phyloP scores from a whole-genome alignment of 257 asterid genomes.

The Solanum clarkiae region DNA sequence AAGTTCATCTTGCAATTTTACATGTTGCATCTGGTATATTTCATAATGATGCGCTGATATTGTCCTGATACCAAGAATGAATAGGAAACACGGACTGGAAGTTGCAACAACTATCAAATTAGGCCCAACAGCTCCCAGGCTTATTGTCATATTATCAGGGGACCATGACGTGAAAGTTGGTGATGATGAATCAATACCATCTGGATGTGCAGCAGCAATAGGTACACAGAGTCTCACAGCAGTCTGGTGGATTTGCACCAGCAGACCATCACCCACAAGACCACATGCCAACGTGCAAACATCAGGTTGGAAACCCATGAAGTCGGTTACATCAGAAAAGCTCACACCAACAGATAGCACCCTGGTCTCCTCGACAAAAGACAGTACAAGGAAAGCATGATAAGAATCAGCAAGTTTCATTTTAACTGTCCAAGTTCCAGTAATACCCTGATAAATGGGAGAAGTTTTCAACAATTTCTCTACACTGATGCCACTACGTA shows the following conservation, averaged over 20 bases:
- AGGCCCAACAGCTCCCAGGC: slow-evolving; percentile 90
- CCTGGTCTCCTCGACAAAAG: slow-evolving; percentile 95
- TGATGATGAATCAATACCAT: slow-evolving; percentile 40
- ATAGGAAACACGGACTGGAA: slow-evolving; percentile 67
- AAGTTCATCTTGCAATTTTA: slow-evolving; percentile 73
- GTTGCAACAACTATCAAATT: slow-evolving; percentile 73
- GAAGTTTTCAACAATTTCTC: slow-evolving; percentile 85
- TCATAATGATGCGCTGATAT: slow-evolving; percentile 31
- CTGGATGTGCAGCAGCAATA: slow-evolving; percentile 31
- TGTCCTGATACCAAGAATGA: slow-evolving; percentile 63
- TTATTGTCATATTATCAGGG: slow-evolving; percentile 59
- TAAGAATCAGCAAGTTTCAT: slow-evolving; percentile 53
- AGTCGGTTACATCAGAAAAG: slow-evolving; percentile 89
- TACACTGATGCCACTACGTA: slow-evolving; percentile 89
- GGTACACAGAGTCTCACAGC: slow-evolving; percentile 86
- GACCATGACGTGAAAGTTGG: slow-evolving; percentile 63
- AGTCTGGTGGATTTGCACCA: slow-evolving; percentile 69
- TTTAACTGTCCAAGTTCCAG: slow-evolving; percentile 88
- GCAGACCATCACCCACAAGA: slow-evolving; percentile 59
- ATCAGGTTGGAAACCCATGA: slow-evolving; percentile 72
- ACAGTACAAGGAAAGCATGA: slow-evolving; percentile 84
- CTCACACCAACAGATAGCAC: slow-evolving; percentile 94
- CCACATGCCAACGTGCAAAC: slow-evolving; percentile 98
- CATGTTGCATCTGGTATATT: slow-evolving; percentile 57
- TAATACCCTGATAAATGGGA: slow-evolving; percentile 81